Conservation (phyloP, 805 yeast species). For the Ogataea ramenticola region DNA sequence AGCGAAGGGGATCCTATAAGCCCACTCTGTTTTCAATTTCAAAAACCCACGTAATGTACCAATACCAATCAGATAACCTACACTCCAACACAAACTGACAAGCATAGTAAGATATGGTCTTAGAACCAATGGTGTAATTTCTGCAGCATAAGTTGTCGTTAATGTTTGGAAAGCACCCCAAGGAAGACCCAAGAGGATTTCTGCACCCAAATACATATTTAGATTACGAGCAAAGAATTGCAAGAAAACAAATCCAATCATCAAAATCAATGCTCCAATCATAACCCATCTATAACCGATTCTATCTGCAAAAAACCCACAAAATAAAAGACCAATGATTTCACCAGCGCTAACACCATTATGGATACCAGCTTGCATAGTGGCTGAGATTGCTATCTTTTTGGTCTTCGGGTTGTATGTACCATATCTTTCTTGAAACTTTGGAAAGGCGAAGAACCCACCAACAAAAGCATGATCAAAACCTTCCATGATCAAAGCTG, state of each 20-base stretch:
- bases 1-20: conserved; percentile 42
- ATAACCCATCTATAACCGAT: conserved; percentile 35
- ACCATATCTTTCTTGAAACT: conserved; percentile 27
- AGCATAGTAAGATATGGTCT: too few relatives aligned
- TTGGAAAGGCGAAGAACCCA: conserved; percentile 27
- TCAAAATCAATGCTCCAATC: conserved; percentile 23
- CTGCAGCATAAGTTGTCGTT: conserved; percentile 50
- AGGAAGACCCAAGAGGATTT: conserved; percentile 37
- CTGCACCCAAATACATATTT: conserved; percentile 33
- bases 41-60: conserved; percentile 29
- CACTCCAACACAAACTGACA: conserved; percentile 42
- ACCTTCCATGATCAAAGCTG: conserved; percentile 34
- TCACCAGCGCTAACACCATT: conserved; percentile 20
- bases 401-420: conserved; percentile 14
- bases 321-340: conserved; percentile 31
- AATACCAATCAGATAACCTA: conserved; percentile 49
- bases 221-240: conserved; percentile 32
- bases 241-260: conserved; percentile 28
- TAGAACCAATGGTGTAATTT: conserved; percentile 24
- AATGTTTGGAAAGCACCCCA: conserved; percentile 51
- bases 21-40: conserved; percentile 4
- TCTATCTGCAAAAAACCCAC: conserved; percentile 33
- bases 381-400: conserved; percentile 28
- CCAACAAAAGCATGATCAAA: conserved; percentile 35
- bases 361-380: conserved; percentile 37